Conservation (phyloP, 2,329 filamentous ascomycete species). For the Plenodomus tracheiphilus region DNA sequence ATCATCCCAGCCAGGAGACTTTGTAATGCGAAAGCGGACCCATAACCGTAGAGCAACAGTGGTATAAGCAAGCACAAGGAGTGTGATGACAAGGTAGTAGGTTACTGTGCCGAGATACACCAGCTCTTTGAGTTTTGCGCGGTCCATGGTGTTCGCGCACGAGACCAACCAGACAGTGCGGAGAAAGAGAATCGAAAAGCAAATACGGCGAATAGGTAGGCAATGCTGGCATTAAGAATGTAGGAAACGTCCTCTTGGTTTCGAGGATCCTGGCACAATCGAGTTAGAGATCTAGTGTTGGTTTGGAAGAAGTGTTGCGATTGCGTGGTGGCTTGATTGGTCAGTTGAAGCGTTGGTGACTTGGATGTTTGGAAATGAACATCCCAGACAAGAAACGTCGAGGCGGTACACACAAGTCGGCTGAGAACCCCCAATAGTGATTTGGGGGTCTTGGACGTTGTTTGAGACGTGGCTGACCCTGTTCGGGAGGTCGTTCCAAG, state of each 20-base stretch:
- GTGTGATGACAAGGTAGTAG: constrained; percentile 25
- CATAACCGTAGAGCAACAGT: constrained; percentile 38
- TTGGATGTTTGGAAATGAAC: constrained; percentile 16
- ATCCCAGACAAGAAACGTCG: constrained; percentile 28
- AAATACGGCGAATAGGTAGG: constrained; percentile 4
- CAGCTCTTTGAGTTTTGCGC: constrained; percentile 18
- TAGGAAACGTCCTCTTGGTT: constrained; percentile 7
- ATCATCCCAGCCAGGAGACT: constrained; percentile 41
- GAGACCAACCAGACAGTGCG: constrained; percentile 9
- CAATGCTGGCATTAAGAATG: constrained; percentile 17
- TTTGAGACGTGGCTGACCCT: constrained; percentile 12
- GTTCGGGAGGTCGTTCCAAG: neutral
- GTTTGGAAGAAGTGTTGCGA: constrained; percentile 17
- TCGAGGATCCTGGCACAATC: constrained; percentile 7
- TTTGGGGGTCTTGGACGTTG: neutral
- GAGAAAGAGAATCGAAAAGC: constrained; percentile 8
- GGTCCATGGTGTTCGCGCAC: constrained; percentile 4
- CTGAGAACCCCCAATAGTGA: constrained; percentile 11
- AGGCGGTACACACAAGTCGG: constrained; percentile 7
- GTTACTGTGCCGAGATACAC: constrained; percentile 22
- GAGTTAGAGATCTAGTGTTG: constrained; percentile 13
- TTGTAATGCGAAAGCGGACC: constrained; percentile 39
- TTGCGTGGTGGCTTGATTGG: neutral
- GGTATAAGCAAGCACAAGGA: constrained; percentile 32
- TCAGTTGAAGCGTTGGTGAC: constrained; percentile 3